Evolutionary conservation across 495 filamentous ascomycete genomes (phyloP).

Genomic region (Glarea lozoyensis): DNA sequence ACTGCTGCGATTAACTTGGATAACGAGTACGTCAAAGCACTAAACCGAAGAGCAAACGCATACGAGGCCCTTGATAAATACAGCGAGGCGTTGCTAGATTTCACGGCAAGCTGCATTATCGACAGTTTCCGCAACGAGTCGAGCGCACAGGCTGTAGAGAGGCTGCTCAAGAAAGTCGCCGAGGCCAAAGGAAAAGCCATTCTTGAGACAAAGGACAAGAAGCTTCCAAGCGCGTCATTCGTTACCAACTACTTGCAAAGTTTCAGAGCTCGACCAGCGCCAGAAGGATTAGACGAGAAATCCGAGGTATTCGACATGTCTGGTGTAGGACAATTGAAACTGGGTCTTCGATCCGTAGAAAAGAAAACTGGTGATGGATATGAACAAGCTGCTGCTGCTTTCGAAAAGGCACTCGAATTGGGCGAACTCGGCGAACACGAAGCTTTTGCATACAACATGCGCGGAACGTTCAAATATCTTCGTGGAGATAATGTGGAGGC

Average conservation of each 20-base stretch:
- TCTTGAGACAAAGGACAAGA: slow-evolving; percentile 62
- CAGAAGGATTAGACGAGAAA: slow-evolving; percentile 72
- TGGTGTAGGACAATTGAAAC: slow-evolving; percentile 75
- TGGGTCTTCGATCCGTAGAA: slow-evolving; percentile 70
- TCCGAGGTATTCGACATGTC: slow-evolving; percentile 66
- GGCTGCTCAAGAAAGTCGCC: slow-evolving; percentile 92
- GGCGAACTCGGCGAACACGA: slow-evolving; percentile 71
- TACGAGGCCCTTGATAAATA: slow-evolving; percentile 88
- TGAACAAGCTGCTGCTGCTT: slow-evolving; percentile 73
- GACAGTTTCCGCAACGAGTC: slow-evolving; percentile 87
- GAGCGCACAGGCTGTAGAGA: slow-evolving; percentile 83
- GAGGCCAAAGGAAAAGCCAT: slow-evolving; percentile 87
- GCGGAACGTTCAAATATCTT: slow-evolving; percentile 91
- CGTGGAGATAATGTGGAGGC: slow-evolving; percentile 79
- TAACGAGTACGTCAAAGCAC: slow-evolving; percentile 91
- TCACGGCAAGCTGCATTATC: slow-evolving; percentile 98
- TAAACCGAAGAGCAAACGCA: slow-evolving; percentile 91
- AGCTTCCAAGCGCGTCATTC: slow-evolving; percentile 85
- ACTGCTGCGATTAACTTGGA: slow-evolving; percentile 88
- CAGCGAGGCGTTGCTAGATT: slow-evolving; percentile 93
- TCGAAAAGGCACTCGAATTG: slow-evolving; percentile 78
- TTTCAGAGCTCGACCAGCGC: slow-evolving; percentile 74
- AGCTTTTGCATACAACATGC: slow-evolving; percentile 88
- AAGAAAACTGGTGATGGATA: slow-evolving; percentile 85
- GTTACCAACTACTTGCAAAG: slow-evolving; percentile 98